Evolutionary conservation across 768 basidiomycete genomes (phyloP), one percentile per base, ranked within the genome.

Genomic region (Agaricus subrufescens): DNA sequence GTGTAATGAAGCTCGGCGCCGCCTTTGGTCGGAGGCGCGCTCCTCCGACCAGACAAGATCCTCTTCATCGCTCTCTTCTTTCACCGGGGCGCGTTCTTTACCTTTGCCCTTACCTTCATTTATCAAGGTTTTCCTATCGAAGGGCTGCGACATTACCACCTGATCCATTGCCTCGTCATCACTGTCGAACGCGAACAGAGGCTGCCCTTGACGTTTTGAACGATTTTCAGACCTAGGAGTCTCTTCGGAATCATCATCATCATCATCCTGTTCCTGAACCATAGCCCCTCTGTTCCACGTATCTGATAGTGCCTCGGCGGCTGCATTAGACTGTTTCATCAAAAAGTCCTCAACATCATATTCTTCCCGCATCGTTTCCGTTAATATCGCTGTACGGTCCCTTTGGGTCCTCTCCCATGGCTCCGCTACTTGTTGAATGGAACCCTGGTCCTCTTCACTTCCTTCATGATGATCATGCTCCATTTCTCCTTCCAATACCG

Each of bases 301-400:
- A 11, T 25, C 38, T n/a, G 29, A 26, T 5, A 47, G 9, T 15
- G 30, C 27, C 7, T 25, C 37, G 11, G 46, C 46, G 5, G 42
- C 26, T 49, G 26, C 48, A 26, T 56, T 38, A 34, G 55, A 19
- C 15, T 56, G 26, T 3, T 23, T 6, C 48, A 56, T 56, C 48
- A 56, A 45, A 14, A 50, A 14, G 39, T 58, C 50, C 8, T 39
- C 42, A 11, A 51, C 49, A 25, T 46, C 50, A 9, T 38, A 46
- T 43, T 65, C 63, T n/a, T 64, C 64, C 40, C 62, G 62, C 39
- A 61, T 29, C 10, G 58, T 57, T 51, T 61, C 58, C 14, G 57
- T 42, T 8, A 34, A 2, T 8, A 38, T 29, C 5, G 58, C 14
- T 12, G 48, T 45, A 10, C 34, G 27, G 11, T n/a, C 26, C 9